Conservation (phyloP, 192 early-diverging fungal species). For the Linnemannia elongata region DNA sequence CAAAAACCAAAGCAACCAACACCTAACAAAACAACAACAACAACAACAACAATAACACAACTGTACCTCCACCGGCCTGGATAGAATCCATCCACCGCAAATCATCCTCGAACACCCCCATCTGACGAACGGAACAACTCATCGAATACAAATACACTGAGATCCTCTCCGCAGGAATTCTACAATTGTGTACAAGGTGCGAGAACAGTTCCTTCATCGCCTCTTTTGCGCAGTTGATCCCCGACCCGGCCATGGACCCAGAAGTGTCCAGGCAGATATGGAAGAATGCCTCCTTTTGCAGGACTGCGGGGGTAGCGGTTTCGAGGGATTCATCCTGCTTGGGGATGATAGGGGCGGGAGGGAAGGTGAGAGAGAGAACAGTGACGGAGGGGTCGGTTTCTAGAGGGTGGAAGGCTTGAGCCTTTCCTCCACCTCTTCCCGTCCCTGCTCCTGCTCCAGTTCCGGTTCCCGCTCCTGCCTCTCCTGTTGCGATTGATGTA, state of each 20-base stretch:
- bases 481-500: too few species aligned
- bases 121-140: conserved; percentile 34
- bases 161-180: conserved; percentile 24
- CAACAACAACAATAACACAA: too few species aligned
- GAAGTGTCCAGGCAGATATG: conserved; percentile 53
- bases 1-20: too few species aligned
- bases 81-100: conserved; percentile 29
- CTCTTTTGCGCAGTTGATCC: conserved; percentile 46
- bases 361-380: conserved; percentile 21
- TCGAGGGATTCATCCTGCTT: not conserved
- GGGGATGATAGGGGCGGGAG: conserved; percentile 5
- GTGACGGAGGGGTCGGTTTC: conserved; percentile 27
- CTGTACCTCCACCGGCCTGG: conserved; percentile 46
- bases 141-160: conserved; percentile 44
- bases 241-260: conserved; percentile 59
- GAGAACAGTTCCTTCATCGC: conserved; percentile 49
- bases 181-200: conserved; percentile 25
- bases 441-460: not conserved
- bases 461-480: not conserved
- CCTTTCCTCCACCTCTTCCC: not conserved
- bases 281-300: conserved; percentile 36
- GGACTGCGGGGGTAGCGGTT: not conserved
- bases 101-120: conserved; percentile 25
- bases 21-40: too few species aligned
- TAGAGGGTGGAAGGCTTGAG: conserved; percentile 48